phyloP scores from a whole-genome alignment of 2,329 filamentous ascomycete species.

The Albifimbria verrucaria region DNA sequence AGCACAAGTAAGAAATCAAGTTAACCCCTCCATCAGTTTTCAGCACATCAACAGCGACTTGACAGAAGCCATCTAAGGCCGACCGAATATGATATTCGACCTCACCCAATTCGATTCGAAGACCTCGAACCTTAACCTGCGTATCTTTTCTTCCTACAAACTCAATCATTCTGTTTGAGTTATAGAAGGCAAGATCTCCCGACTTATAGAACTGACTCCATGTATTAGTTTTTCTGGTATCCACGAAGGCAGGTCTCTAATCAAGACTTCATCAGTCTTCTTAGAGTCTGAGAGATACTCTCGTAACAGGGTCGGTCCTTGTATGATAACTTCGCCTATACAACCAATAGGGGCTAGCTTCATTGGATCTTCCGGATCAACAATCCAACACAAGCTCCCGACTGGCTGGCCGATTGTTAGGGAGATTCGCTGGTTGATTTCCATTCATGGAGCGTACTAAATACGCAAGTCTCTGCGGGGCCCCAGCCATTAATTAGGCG shows the following conservation, averaged over 20 bases:
- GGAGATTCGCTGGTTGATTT: neutral
- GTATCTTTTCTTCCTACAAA: slow-evolving; percentile 22
- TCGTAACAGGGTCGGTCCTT: slow-evolving; percentile 14
- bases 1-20: neutral
- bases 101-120: slow-evolving; percentile 43
- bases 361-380: slow-evolving; percentile 12
- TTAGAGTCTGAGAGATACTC: too few relatives aligned
- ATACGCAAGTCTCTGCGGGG: slow-evolving; percentile 15
- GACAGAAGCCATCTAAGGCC: too few relatives aligned
- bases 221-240: neutral
- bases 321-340: slow-evolving; percentile 14
- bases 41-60: too few relatives aligned
- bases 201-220: neutral
- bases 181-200: neutral
- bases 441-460: slow-evolving; percentile 2
- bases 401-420: neutral
- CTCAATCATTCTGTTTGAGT: neutral
- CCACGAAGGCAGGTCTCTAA: neutral
- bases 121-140: slow-evolving; percentile 40
- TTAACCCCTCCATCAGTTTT: slow-evolving; percentile 4
- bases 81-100: too few relatives aligned
- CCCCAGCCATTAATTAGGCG: slow-evolving; percentile 18
- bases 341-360: slow-evolving; percentile 10
- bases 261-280: slow-evolving; percentile 5
- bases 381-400: slow-evolving; percentile 11